Percentiles rank a stretch among this genome's conserved stretches.
Conservation (phyloP, 2,329 filamentous ascomycete species). For the Apiospora rasikravindrae region DNA sequence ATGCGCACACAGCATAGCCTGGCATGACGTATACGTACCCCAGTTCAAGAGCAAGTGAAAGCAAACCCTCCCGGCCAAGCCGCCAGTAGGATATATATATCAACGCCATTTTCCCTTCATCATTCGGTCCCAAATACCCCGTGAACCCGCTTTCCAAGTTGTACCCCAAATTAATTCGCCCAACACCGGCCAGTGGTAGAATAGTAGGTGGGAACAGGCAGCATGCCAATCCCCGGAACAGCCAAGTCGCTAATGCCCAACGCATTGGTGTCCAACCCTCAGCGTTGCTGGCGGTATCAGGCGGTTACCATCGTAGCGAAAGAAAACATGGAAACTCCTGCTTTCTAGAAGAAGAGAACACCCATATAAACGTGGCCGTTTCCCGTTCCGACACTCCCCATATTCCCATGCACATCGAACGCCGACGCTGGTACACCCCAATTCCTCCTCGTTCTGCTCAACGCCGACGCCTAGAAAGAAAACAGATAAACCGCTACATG, state of each 20-base stretch:
- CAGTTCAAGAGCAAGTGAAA: background rate
- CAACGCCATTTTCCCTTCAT: background rate
- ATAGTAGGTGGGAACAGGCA: background rate
- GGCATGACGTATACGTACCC: background rate
- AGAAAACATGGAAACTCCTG: background rate
- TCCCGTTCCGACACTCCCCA: background rate
- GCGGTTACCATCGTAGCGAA: too few relatives aligned
- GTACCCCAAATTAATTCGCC: background rate
- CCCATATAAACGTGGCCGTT: background rate
- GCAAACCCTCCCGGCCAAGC: background rate
- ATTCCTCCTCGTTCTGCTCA: background rate
- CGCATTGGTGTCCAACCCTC: background rate
- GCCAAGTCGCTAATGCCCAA: background rate
- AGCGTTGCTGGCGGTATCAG: too few relatives aligned
- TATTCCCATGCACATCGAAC: background rate
- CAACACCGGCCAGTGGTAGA: background rate
- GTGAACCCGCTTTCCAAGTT: background rate
- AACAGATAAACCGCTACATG: background rate
- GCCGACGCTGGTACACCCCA: background rate
- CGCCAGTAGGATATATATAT: background rate
- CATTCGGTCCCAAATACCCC: too few relatives aligned
- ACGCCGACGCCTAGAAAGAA: background rate
- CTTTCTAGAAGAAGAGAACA: background rate
- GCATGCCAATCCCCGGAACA: background rate
- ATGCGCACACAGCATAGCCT: background rate